Percentiles rank a stretch among this genome's conserved stretches.
These are phyloP conservation scores for Fagus sylvatica DNA, from an alignment of 306 rosid genomes.

Conservation along the genomic window DNA sequence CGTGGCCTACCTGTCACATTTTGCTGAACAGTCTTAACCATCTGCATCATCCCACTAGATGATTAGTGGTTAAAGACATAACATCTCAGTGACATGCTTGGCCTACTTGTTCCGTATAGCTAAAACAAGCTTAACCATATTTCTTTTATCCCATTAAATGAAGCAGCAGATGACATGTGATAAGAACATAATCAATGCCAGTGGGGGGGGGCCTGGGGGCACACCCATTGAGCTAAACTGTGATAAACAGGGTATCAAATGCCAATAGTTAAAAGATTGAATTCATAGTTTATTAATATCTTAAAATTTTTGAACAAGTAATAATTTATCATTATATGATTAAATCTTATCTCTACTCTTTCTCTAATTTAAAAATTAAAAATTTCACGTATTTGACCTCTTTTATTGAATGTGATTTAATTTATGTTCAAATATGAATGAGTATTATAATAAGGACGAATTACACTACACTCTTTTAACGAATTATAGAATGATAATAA, in stretches of 20 bases:
- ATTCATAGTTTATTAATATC: too few species aligned
- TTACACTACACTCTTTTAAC: too few species aligned
- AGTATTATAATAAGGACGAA: too few species aligned
- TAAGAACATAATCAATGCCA: not conserved
- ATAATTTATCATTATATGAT: too few species aligned
- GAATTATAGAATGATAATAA: too few species aligned
- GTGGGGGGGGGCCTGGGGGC: not conserved
- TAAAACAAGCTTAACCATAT: not conserved
- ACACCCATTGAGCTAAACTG: not conserved
- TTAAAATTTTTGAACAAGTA: too few species aligned
- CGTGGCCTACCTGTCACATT: slow-evolving; percentile 1
- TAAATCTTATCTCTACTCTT: too few species aligned
- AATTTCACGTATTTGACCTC: too few species aligned
- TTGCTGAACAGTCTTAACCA: not conserved
- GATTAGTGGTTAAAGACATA: not conserved
- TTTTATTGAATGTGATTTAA: too few species aligned
- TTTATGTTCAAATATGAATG: too few species aligned
- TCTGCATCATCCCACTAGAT: not conserved
- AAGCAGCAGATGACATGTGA: not conserved
- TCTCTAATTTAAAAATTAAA: too few species aligned
- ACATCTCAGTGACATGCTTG: not conserved
- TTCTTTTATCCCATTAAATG: not conserved
- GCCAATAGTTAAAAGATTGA: not conserved
- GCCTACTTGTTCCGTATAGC: not conserved
- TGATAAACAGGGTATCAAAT: not conserved